phyloP scores from a whole-genome alignment of 495 filamentous ascomycete species.

The Hyaloscypha bicolor region DNA sequence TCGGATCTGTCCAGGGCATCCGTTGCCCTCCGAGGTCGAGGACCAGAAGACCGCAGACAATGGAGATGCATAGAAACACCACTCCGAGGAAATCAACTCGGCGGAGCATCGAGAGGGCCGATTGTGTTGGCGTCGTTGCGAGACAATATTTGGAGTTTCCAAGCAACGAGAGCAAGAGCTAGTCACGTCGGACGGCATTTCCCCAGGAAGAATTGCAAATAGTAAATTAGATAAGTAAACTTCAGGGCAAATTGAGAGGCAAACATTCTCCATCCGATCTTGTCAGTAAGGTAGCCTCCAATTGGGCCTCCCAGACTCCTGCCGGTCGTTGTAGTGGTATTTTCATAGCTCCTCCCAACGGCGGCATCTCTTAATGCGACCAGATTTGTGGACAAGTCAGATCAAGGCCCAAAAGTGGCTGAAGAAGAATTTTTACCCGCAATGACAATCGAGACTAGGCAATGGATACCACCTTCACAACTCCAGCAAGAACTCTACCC shows the following conservation, averaged over 20 bases:
- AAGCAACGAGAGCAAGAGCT: conserved; percentile 13
- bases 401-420: background rate
- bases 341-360: background rate
- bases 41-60: conserved; percentile 54
- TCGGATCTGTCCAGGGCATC: conserved; percentile 57
- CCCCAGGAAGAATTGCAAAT: conserved; percentile 18
- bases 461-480: conserved; percentile 58
- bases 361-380: background rate
- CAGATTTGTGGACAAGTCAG: background rate
- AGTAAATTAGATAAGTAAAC: background rate
- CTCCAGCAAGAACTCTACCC: conserved; percentile 60
- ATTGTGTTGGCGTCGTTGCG: conserved; percentile 38
- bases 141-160: conserved; percentile 9
- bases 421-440: conserved; percentile 6
- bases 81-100: conserved; percentile 52
- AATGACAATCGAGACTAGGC: conserved; percentile 62
- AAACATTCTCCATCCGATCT: background rate
- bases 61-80: conserved; percentile 55
- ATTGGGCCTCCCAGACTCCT: background rate
- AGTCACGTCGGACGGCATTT: conserved; percentile 21
- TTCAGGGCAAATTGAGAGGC: background rate
- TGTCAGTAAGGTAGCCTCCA: background rate
- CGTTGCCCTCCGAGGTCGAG: conserved; percentile 62
- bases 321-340: background rate
- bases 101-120: conserved; percentile 49